These are phyloP conservation scores for Pythium oligandrum DNA, from an alignment of 352 stramenopile species.

Conservation along the genomic window DNA sequence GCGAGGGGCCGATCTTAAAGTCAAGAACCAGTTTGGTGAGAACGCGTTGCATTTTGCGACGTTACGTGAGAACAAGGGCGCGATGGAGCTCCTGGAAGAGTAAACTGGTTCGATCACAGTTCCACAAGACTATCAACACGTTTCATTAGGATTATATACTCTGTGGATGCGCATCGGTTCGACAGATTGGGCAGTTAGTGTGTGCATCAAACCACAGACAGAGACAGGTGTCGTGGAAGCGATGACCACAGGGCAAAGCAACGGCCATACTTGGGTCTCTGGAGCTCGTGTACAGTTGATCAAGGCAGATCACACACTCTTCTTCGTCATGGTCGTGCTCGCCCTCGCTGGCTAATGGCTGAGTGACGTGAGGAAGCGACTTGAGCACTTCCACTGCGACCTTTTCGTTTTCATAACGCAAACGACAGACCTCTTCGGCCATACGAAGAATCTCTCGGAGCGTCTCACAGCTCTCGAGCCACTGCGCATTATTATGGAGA, in stretches of 20 bases:
- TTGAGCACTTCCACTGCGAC: conserved; percentile 36
- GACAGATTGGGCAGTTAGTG: conserved; percentile 64
- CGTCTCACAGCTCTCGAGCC: conserved; percentile 38
- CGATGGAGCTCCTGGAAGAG: conserved; percentile 31
- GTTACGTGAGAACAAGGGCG: conserved; percentile 48
- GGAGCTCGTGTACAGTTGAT: conserved; percentile 8
- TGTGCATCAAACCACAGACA: conserved; percentile 60
- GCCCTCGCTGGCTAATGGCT: neutral
- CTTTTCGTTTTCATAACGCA: conserved; percentile 49
- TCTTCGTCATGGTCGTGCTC: conserved; percentile 2
- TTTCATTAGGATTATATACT: neutral
- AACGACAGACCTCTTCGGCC: conserved; percentile 35
- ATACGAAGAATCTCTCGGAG: conserved; percentile 47
- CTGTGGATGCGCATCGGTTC: conserved; percentile 4
- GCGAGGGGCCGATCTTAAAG: conserved; percentile 39
- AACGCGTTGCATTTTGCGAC: conserved; percentile 61
- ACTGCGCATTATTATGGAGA: conserved; percentile 31
- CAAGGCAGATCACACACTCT: conserved; percentile 64
- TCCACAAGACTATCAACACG: no score
- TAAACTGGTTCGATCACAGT: neutral
- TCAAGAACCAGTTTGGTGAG: conserved; percentile 63
- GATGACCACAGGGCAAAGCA: conserved; percentile 52
- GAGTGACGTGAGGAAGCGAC: conserved; percentile 30
- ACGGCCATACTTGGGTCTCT: conserved; percentile 14
- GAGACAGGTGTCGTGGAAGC: conserved; percentile 75